phyloP scores from a whole-genome alignment of 441 rosid species.

The Populus tomentosa region DNA sequence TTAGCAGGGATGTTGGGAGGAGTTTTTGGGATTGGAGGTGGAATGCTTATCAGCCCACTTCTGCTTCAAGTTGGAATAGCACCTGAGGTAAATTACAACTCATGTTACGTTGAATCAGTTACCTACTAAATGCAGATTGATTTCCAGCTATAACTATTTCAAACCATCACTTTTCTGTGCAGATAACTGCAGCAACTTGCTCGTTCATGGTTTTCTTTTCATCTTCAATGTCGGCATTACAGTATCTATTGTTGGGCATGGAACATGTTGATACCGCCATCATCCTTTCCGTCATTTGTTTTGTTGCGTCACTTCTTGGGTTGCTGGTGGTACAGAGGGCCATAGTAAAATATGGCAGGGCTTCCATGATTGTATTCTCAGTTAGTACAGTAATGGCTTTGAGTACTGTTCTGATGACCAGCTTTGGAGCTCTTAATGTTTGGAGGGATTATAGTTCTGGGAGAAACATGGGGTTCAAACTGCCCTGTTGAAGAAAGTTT shows the following conservation, averaged over 20 bases:
- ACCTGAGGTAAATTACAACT: conserved; percentile 52
- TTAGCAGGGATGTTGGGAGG: conserved; percentile 85
- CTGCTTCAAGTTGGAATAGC: conserved; percentile 76
- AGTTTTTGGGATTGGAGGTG: conserved; percentile 88
- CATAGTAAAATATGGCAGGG: conserved; percentile 58
- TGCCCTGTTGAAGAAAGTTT: conserved; percentile 47
- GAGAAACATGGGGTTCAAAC: conserved; percentile 68
- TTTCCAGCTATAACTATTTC: not conserved
- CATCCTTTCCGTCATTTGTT: conserved; percentile 38
- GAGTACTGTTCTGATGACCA: conserved; percentile 66
- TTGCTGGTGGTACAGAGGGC: conserved; percentile 63
- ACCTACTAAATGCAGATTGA: not conserved
- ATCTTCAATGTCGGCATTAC: conserved; percentile 83
- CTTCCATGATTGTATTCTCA: conserved; percentile 81
- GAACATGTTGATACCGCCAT: conserved; percentile 43
- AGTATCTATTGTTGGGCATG: conserved; percentile 72
- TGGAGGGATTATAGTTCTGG: conserved; percentile 67
- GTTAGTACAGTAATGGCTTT: conserved; percentile 72
- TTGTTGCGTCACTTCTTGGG: conserved; percentile 66
- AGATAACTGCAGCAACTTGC: conserved; percentile 90
- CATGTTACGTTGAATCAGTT: not conserved
- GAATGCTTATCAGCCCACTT: conserved; percentile 92
- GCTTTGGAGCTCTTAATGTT: conserved; percentile 66
- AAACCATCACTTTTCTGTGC: not conserved
- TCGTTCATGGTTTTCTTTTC: conserved; percentile 95